Base-by-base conservation (phyloP, 352 stramenopile genomes). In the Pythium rhizo-oryzae region DNA sequence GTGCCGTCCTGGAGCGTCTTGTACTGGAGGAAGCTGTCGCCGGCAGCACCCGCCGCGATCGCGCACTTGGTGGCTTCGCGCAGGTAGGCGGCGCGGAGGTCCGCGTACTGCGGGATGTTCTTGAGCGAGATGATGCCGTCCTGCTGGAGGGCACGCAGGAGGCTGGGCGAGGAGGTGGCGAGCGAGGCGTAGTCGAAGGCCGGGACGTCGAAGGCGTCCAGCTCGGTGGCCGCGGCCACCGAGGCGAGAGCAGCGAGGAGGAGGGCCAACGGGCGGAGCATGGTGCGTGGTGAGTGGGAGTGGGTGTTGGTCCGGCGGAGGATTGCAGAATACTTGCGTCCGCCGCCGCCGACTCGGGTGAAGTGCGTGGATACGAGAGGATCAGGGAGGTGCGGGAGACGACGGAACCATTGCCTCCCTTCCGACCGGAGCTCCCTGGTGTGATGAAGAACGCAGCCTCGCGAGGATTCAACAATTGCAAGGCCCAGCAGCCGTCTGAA, bases 101-200 rank as follows among this genome's bases (percentile, higher is more conserved):
- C 41, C 0, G 75, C 52, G 72, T 84, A 93, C 33, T 62, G 63
- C 4, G 82, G 82, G 21, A 94, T 76, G 70, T 91, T 90, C 51
- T 68, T 71, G 49, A 94, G 69, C 46, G 72, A 79, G 57, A 94
- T 68, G 79, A 92, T 92, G 35, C 85, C 85, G 59, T 91, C 81
- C 24, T 71, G 66, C 69, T 89, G 79, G 61, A 94, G 81, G 15
- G 81, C 81, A 2, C 53, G 37, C 54, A 92, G 76, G 51, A 91
- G 59, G 25, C 71, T 47, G n/a, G 64, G 46, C 24, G 81, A 74
- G 47, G 63, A 74, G 59, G 69, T 61, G 67, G 59, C 59, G 16
- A 91, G 71, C 12, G 76, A 74, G 28, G 62, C 19, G 59, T 85
- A 90, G 72, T 90, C 80, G 62, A 90, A 91, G 35, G 75, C 65